Conservation (phyloP, 371 early-diverging fungal genomes). For the Mycotypha africana region DNA sequence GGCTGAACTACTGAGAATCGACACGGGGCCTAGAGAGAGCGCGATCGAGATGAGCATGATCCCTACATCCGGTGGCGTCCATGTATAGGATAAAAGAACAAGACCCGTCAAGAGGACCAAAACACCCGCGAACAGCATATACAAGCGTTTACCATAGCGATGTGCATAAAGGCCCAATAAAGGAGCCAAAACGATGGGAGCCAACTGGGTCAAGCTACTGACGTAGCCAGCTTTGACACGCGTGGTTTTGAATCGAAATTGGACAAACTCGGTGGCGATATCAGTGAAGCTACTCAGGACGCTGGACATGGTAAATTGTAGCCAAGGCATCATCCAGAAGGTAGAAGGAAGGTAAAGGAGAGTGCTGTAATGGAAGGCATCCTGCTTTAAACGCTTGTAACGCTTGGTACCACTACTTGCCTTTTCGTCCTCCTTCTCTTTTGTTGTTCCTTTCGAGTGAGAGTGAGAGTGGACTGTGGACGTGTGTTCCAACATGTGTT, state of each 20-base stretch:
- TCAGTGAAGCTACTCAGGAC: constrained; percentile 32
- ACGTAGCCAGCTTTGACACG: constrained; percentile 35
- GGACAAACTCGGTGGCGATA: constrained; percentile 29
- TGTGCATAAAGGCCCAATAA: constrained; percentile 41
- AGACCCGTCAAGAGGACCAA: constrained; percentile 20
- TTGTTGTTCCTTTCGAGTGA: background rate
- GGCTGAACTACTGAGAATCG: constrained; percentile 24
- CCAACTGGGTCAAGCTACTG: constrained; percentile 37
- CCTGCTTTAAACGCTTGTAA: too few species aligned
- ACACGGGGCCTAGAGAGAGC: constrained; percentile 31
- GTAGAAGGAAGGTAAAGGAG: constrained; percentile 20
- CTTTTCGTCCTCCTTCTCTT: background rate
- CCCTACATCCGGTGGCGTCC: constrained; percentile 22
- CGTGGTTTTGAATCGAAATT: constrained; percentile 27
- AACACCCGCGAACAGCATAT: constrained; percentile 19
- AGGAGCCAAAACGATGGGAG: constrained; percentile 45
- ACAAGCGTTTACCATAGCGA: constrained; percentile 36
- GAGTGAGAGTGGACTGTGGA: too few species aligned
- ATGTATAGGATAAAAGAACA: constrained; percentile 21
- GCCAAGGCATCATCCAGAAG: constrained; percentile 36
- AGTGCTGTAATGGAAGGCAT: too few species aligned
- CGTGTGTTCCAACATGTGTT: background rate
- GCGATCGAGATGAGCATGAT: constrained; percentile 34
- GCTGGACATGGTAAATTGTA: constrained; percentile 32
- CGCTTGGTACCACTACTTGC: constrained; percentile 2